phyloP scores from a whole-genome alignment of 176 grass and related monocot genomes.

The Oryza longistaminata region DNA sequence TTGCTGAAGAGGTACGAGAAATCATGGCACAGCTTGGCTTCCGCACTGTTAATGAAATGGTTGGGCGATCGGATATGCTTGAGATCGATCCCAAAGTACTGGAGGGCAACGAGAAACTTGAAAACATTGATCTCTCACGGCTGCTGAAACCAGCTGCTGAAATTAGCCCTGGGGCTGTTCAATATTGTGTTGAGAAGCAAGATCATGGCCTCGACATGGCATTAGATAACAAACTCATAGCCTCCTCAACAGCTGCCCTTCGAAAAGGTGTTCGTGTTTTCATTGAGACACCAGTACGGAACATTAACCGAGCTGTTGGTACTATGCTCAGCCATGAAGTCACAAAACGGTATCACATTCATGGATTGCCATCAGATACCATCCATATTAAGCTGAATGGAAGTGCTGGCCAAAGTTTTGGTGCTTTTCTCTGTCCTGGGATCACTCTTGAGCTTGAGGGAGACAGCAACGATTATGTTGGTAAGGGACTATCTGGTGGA shows the following conservation, averaged over 20 bases:
- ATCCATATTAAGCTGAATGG: constrained; percentile 63
- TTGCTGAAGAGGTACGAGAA: constrained; percentile 66
- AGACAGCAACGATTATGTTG: constrained; percentile 76
- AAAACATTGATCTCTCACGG: constrained; percentile 62
- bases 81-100: constrained; percentile 49
- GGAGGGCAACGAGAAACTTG: constrained; percentile 46
- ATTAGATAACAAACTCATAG: constrained; percentile 62
- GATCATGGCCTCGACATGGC: constrained; percentile 65
- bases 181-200: constrained; percentile 66
- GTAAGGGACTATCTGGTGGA: constrained; percentile 67
- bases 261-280: constrained; percentile 48
- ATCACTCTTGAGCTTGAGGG: constrained; percentile 67
- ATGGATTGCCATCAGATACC: constrained; percentile 51
- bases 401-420: constrained; percentile 65
- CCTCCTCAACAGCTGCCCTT: constrained; percentile 46
- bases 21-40: constrained; percentile 65
- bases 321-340: constrained; percentile 76
- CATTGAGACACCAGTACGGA: constrained; percentile 40
- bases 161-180: constrained; percentile 37
- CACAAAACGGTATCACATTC: constrained; percentile 48
- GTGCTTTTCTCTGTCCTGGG: constrained; percentile 63
- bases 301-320: constrained; percentile 62
- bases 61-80: constrained; percentile 69
- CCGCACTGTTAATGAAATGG: constrained; percentile 57
- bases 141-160: constrained; percentile 58